phyloP scores from a whole-genome alignment of 106 monocot genomes.

The Acorus gramineus region DNA sequence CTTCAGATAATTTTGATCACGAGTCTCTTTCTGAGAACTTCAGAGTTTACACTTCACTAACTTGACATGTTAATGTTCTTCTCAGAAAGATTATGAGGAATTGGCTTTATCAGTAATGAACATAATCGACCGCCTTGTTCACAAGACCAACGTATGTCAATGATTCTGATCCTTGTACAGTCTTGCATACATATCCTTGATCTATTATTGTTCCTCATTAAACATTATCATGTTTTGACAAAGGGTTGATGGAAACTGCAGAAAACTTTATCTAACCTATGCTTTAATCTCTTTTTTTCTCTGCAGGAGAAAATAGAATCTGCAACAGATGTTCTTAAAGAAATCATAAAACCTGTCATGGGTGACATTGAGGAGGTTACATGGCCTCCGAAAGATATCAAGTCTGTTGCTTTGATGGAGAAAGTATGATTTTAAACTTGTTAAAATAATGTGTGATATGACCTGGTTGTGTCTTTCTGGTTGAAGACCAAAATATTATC shows the following conservation, averaged over 20 bases:
- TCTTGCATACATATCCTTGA: too few relatives aligned
- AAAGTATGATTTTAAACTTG: slow-evolving; percentile 21
- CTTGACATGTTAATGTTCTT: background rate
- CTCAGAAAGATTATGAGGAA: slow-evolving; percentile 95
- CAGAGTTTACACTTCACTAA: background rate
- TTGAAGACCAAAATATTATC: too few relatives aligned
- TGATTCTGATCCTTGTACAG: too few relatives aligned
- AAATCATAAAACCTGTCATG: slow-evolving; percentile 59
- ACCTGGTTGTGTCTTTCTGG: too few relatives aligned
- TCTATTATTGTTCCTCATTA: too few relatives aligned
- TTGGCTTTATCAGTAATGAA: slow-evolving; percentile 73
- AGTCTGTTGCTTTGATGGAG: slow-evolving; percentile 48
- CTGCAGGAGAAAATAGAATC: slow-evolving; percentile 83
- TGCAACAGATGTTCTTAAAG: slow-evolving; percentile 73
- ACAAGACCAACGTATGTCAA: slow-evolving; percentile 70
- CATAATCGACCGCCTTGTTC: slow-evolving; percentile 83
- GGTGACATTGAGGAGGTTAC: slow-evolving; percentile 56
- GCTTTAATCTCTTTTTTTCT: background rate
- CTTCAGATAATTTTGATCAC: background rate
- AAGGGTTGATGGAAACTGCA: too few relatives aligned
- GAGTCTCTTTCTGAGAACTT: background rate
- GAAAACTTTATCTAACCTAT: too few relatives aligned
- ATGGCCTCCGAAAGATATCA: slow-evolving; percentile 78
- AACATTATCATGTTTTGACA: too few relatives aligned
- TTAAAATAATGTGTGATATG: too few relatives aligned